These are phyloP conservation scores for Boletus vermiculosoides DNA, from an alignment of 768 basidiomycete species.

Conservation along the genomic window DNA sequence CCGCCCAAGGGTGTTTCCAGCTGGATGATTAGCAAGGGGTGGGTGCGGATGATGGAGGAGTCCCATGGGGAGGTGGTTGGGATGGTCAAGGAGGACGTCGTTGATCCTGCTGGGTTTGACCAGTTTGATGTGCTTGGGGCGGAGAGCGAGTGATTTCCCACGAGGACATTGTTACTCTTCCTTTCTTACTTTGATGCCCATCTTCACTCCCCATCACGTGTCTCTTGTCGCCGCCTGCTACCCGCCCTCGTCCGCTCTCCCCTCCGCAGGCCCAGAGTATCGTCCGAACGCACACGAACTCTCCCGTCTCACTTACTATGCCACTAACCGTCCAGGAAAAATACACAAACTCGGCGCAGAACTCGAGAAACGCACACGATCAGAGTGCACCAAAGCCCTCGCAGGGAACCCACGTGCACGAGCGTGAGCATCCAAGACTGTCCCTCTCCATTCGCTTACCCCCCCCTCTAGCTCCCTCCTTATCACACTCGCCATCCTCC, in stretches of 20 bases:
- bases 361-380: conserved; percentile 68
- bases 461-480: conserved; percentile 58
- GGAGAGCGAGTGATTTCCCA: conserved; percentile 45
- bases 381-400: conserved; percentile 61
- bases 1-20: conserved; percentile 63
- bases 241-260: conserved; percentile 71
- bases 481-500: conserved; percentile 79
- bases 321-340: conserved; percentile 79
- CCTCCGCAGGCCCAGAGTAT: conserved; percentile 74
- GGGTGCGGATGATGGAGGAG: conserved; percentile 45
- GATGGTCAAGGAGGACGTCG: conserved; percentile 44
- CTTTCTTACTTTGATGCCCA: conserved; percentile 48
- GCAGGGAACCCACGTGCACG: conserved; percentile 74
- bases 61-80: conserved; percentile 46
- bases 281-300: conserved; percentile 82
- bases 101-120: conserved; percentile 47
- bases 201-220: conserved; percentile 83
- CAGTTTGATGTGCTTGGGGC: conserved; percentile 50
- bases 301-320: conserved; percentile 83
- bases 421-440: conserved; percentile 54
- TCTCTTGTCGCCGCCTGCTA: conserved; percentile 84
- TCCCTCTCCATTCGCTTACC: conserved; percentile 2
- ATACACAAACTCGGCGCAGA: conserved; percentile 73
- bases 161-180: background rate
- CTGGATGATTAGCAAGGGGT: conserved; percentile 77